Conservation (phyloP, 2,329 filamentous ascomycete genomes). For the Xylariaceae sp. region DNA sequence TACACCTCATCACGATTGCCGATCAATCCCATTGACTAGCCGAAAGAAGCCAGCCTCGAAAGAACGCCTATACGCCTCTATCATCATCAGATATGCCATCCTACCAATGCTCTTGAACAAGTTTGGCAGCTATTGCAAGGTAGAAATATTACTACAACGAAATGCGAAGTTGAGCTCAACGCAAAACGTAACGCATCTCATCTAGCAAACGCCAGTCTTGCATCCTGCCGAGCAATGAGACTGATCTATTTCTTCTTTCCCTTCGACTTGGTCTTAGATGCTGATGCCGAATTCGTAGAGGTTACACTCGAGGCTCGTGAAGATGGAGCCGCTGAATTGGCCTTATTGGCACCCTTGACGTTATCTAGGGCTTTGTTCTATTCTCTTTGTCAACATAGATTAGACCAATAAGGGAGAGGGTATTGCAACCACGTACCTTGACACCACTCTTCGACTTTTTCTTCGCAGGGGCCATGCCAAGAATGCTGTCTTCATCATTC, state of each 20-base stretch:
- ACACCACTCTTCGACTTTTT: constrained; percentile 92
- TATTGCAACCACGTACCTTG: constrained; percentile 66
- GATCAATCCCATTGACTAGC: constrained; percentile 1
- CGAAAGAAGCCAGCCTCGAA: too few species aligned
- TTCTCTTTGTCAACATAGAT: constrained; percentile 25
- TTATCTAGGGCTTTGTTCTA: constrained; percentile 94
- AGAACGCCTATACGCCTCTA: constrained; percentile 24
- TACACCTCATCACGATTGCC: constrained; percentile 18
- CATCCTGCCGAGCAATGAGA: background rate
- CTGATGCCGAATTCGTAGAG: constrained; percentile 68
- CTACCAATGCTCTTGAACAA: background rate
- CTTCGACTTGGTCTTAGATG: constrained; percentile 51
- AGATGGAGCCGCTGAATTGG: constrained; percentile 74
- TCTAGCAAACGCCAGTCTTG: background rate
- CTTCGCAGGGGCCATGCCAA: constrained; percentile 84
- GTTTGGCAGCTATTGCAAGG: background rate
- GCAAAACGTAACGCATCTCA: too few species aligned
- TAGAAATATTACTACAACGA: background rate
- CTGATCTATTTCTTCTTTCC: constrained; percentile 58
- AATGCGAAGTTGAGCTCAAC: too few species aligned
- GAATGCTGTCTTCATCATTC: constrained; percentile 80
- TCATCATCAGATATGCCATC: constrained; percentile 14
- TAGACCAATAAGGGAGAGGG: background rate
- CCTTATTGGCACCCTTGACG: constrained; percentile 77
- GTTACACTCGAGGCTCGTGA: constrained; percentile 89